Conservation (phyloP, 78 protist species). For the Dictyostelium purpureum region DNA sequence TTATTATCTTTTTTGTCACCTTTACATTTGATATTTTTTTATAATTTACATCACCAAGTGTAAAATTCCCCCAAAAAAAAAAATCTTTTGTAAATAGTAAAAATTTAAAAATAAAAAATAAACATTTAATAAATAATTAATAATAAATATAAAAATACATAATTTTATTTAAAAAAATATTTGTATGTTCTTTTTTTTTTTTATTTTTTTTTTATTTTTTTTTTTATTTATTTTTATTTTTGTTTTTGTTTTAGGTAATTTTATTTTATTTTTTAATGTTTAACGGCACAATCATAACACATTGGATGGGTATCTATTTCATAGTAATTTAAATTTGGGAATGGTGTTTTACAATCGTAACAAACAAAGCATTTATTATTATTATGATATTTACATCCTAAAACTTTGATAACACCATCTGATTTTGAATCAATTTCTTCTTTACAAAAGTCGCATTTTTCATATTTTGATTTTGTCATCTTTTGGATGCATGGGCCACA, state of each 20-base stretch:
- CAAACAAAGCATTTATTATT: constrained; percentile 39
- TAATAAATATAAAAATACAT: no score
- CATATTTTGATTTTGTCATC: constrained; percentile 15
- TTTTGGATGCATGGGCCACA: constrained; percentile 15
- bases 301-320: constrained; percentile 21
- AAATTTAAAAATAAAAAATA: no score
- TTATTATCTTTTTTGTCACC: no score
- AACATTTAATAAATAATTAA: no score
- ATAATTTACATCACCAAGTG: no score
- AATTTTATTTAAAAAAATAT: no score
- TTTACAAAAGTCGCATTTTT: constrained; percentile 35
- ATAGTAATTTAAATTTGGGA: constrained; percentile 43
- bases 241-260: not conserved
- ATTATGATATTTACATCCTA: constrained; percentile 45
- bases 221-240: not conserved
- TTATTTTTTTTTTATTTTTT: not conserved
- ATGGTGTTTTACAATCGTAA: constrained; percentile 11
- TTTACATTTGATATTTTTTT: no score
- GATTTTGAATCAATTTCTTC: constrained; percentile 23
- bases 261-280: not conserved
- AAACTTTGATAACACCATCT: constrained; percentile 68
- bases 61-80: no score
- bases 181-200: not conserved
- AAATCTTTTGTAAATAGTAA: no score
- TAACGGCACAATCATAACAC: constrained; percentile 65